Base-by-base conservation (phyloP, 106 monocot genomes). In the Phalaenopsis aphrodite region DNA sequence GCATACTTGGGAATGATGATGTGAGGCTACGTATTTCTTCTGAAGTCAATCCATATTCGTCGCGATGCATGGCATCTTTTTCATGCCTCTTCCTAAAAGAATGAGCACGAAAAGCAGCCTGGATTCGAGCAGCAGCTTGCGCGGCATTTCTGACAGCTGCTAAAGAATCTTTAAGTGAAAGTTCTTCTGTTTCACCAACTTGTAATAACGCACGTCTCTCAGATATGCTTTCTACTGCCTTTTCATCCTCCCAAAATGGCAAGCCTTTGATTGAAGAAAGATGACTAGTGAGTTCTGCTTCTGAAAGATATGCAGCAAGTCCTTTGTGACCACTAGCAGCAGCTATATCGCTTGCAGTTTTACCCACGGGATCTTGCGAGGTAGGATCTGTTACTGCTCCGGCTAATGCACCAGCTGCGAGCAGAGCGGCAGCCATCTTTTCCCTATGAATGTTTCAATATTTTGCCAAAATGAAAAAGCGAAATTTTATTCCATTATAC, bases 291-390 rank as follows among this genome's bases (percentile, higher is more conserved):
- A 93, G 80, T 80, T 84, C 80, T 8, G 65, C 83, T 88, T 93
- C 93, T 65, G 93, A 90, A 80, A 93, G 93, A 86, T 93, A 93
- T 49, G 85, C 93, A 69, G 93, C 93, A 75, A 93, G 90, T 80
- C 93, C 93, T 74, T 84, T 82, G 82, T 88, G 83, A 55, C 93
- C 90, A 81, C 47, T 52, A 18, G 75, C 85, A 69, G 84, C 79
- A 75, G 93, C 88, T 45, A 93, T 81, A 45, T 85, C 82, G 75
- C 87, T 88, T 73, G 93, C 80, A 66, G 88, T 85, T 85, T 87
- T 90, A 24, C 93, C 93, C 48, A 80, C 69, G 79, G 84, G 90
- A 81, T 93, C 93, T 69, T 85, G 65, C 73, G 83, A 10, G 77
- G 87, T 88, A 30, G 93, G 87, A 80, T 93, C 88, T 55, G 90